Percentiles rank a stretch among this genome's conserved stretches.
Conservation (phyloP, 768 basidiomycete species). For the Trametes villosa region DNA sequence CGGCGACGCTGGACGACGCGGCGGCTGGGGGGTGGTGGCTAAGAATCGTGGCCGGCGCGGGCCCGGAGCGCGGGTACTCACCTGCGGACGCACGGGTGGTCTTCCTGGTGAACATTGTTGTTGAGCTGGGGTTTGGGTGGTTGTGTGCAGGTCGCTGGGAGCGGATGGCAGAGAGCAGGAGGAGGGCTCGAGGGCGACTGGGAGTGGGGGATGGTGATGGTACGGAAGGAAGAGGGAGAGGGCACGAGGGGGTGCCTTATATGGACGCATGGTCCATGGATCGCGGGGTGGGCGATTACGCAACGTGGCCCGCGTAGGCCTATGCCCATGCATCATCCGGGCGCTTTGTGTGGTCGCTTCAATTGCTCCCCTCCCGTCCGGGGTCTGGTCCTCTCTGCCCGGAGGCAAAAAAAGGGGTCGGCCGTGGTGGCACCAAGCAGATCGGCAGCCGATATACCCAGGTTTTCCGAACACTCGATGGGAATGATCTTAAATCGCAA, state of each 20-base stretch:
- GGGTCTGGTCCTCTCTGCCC: not conserved
- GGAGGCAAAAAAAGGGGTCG: too few relatives aligned
- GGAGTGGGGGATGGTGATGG: slow-evolving; percentile 7
- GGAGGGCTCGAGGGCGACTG: not conserved
- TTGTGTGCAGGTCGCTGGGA: not conserved
- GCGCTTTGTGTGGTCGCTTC: not conserved
- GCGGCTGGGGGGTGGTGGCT: slow-evolving; percentile 1
- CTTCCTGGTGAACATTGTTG: slow-evolving; percentile 15
- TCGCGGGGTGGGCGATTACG: not conserved
- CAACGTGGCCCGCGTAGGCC: slow-evolving; percentile 1
- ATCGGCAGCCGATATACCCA: too few relatives aligned
- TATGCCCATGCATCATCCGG: not conserved
- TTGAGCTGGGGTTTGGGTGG: not conserved
- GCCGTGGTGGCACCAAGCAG: too few relatives aligned
- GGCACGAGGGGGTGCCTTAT: not conserved
- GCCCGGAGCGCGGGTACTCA: not conserved
- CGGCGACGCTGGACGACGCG: not conserved
- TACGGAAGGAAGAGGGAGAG: not conserved
- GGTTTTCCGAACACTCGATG: too few relatives aligned
- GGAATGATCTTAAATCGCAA: too few relatives aligned
- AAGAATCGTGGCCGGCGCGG: slow-evolving; percentile 2
- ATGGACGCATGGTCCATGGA: not conserved
- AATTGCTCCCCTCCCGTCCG: not conserved
- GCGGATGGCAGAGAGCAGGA: not conserved
- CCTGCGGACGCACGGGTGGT: not conserved